These are phyloP conservation scores for Ganoderma sp. DNA, from an alignment of 1,284 basidiomycete species.

Conservation along the genomic window DNA sequence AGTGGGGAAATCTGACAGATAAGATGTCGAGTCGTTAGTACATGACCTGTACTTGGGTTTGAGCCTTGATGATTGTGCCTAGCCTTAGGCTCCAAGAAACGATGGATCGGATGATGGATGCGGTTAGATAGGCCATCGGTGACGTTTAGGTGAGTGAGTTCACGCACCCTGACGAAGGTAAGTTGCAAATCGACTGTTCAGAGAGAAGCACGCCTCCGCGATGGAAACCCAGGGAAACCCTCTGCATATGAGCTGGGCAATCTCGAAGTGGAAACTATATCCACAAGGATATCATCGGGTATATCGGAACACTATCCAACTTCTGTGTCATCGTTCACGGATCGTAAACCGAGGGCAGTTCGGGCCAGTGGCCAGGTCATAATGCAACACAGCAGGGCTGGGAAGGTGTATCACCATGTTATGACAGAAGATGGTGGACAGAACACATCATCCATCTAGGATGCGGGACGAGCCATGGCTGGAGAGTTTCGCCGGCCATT, in stretches of 20 bases:
- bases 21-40: not conserved
- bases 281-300: not conserved
- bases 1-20: not conserved
- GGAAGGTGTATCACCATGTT: not conserved
- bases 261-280: not conserved
- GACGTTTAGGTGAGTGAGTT: not conserved
- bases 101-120: not conserved
- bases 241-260: not conserved
- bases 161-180: not conserved
- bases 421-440: not conserved
- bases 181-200: not conserved
- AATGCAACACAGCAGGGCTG: not conserved
- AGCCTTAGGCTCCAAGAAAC: not conserved
- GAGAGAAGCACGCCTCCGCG: not conserved
- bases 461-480: not conserved
- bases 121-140: constrained; percentile 4
- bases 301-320: not conserved
- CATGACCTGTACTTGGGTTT: not conserved
- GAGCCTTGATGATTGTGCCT: not conserved
- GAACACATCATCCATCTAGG: not conserved
- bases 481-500: not conserved
- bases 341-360: not conserved
- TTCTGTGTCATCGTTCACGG: not conserved
- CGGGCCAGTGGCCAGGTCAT: not conserved
- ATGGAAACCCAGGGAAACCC: too few species aligned